Percentiles rank a stretch among this genome's conserved stretches.
Conservation (phyloP, 768 basidiomycete genomes). For the Vararia minispora region DNA sequence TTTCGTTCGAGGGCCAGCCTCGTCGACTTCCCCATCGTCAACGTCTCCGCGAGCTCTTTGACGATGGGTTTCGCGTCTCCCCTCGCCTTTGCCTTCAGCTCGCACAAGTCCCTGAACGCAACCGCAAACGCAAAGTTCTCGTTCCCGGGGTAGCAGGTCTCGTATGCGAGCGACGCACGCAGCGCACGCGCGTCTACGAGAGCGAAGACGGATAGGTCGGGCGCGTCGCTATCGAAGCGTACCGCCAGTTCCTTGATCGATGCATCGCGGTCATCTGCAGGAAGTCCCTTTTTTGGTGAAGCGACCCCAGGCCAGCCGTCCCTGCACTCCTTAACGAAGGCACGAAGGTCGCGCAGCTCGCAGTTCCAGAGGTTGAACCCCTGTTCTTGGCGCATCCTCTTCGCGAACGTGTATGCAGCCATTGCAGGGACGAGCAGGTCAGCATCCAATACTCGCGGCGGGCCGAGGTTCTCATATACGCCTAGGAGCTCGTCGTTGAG, state of each 20-base stretch:
- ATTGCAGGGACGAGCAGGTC: no score
- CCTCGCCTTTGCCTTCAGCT: slow-evolving; percentile 8
- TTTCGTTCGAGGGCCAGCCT: no score
- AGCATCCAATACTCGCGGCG: neutral
- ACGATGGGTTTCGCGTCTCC: slow-evolving; percentile 12
- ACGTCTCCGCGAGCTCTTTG: slow-evolving; percentile 16
- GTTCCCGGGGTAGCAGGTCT: neutral
- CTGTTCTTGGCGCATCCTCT: neutral
- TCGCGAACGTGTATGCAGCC: no score
- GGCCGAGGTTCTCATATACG: slow-evolving; percentile 22
- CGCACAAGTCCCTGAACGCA: slow-evolving; percentile 6
- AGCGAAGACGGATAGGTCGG: neutral
- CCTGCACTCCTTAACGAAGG: slow-evolving; percentile 22
- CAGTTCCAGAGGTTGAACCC: slow-evolving; percentile 13
- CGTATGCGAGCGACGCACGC: slow-evolving; percentile 10
- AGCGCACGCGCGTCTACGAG: slow-evolving; percentile 5
- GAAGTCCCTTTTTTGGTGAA: neutral
- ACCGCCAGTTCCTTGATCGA: neutral
- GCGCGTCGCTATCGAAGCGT: neutral
- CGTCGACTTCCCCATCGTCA: slow-evolving; percentile 27
- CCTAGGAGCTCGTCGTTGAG: slow-evolving; percentile 25
- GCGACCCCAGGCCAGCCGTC: slow-evolving; percentile 5
- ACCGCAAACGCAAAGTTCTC: slow-evolving; percentile 5
- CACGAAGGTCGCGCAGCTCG: slow-evolving; percentile 6
- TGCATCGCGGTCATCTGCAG: neutral